These are phyloP conservation scores for Psilocybe cubensis DNA, from an alignment of 768 basidiomycete genomes.

Conservation along the genomic window DNA sequence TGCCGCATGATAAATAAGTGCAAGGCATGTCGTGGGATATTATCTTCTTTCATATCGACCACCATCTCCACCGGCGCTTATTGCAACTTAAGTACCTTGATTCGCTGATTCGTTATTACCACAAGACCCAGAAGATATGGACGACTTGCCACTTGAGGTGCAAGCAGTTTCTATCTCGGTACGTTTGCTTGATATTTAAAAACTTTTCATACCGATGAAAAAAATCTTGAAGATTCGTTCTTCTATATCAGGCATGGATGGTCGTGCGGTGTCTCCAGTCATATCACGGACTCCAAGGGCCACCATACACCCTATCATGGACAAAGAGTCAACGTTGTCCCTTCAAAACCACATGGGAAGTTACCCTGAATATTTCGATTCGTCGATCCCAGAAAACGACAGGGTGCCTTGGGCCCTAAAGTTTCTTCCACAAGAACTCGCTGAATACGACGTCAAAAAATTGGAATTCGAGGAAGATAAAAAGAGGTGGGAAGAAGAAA, in stretches of 20 bases:
- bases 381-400: background rate
- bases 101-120: too few species aligned
- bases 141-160: too few species aligned
- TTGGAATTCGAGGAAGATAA: background rate
- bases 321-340: background rate
- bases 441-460: background rate
- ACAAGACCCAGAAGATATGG: too few species aligned
- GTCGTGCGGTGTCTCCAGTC: too few species aligned
- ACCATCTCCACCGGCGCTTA: background rate
- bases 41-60: background rate
- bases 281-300: background rate
- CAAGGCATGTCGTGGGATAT: background rate
- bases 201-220: too few species aligned
- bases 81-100: too few species aligned
- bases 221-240: too few species aligned
- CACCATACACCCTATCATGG: background rate
- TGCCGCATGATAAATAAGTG: background rate
- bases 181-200: too few species aligned
- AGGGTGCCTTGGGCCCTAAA: constrained; percentile 1
- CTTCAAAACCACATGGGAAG: background rate
- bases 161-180: too few species aligned
- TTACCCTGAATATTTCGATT: constrained; percentile 1
- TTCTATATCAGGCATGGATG: too few species aligned
- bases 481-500: background rate
- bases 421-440: background rate